A percentile compares a stretch with the other conserved stretches of the same genome.
phyloP scores from a whole-genome alignment of 148 eudicot genomes.

The Fagopyrum homotropicum region DNA sequence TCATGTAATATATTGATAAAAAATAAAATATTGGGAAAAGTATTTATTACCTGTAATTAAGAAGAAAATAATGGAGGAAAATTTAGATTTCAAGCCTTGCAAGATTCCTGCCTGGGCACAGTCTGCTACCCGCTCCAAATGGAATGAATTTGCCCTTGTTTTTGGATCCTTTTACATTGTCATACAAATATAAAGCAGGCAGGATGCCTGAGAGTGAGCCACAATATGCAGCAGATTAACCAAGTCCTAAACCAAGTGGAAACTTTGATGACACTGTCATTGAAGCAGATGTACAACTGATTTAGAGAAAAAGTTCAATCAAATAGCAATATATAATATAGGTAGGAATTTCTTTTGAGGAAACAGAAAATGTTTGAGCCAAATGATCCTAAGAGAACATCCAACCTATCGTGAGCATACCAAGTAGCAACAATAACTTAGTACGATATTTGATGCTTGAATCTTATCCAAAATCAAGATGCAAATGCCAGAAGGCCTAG shows the following conservation, averaged over 20 bases:
- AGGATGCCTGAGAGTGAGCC: too few relatives aligned
- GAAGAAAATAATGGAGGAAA: constrained; percentile 52
- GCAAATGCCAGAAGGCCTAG: neutral
- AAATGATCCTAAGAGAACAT: too few relatives aligned
- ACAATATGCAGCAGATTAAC: too few relatives aligned
- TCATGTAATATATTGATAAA: neutral
- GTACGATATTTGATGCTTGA: neutral
- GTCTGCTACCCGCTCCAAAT: constrained; percentile 50
- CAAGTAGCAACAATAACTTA: neutral
- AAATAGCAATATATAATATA: too few relatives aligned
- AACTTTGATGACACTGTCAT: too few relatives aligned
- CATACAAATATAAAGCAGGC: too few relatives aligned
- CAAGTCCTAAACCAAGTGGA: too few relatives aligned
- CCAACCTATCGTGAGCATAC: neutral
- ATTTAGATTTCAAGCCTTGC: constrained; percentile 39
- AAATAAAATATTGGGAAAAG: neutral
- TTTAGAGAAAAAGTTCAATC: too few relatives aligned
- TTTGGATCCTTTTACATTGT: constrained; percentile 21
- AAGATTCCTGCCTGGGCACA: constrained; percentile 45
- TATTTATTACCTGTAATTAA: constrained; percentile 30
- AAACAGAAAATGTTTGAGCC: too few relatives aligned
- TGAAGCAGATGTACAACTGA: too few relatives aligned
- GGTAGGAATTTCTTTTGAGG: too few relatives aligned
- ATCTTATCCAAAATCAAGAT: neutral
- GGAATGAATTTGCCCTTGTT: constrained; percentile 36